Conservation (phyloP, 129 eudicot species). For the Flaveria ramosissima region DNA sequence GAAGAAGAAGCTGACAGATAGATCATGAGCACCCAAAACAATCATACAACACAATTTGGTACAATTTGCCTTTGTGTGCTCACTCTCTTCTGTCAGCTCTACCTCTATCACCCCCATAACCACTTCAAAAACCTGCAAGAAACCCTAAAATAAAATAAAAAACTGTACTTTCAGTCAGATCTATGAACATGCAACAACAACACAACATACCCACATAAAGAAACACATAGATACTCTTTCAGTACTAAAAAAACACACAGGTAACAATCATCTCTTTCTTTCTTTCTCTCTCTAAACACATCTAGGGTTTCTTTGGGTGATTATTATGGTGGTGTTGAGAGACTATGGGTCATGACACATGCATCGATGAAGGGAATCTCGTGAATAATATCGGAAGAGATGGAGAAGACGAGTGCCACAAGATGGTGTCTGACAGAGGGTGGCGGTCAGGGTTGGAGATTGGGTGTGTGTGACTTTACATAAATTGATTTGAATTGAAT, state of each 20-base stretch:
- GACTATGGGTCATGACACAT: background rate
- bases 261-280: background rate
- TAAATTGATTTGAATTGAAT: constrained; percentile 17
- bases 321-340: background rate
- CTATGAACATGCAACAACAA: constrained; percentile 35
- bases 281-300: background rate
- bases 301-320: background rate
- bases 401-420: constrained; percentile 20
- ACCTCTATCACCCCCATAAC: constrained; percentile 22
- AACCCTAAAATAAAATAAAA: constrained; percentile 22
- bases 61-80: constrained; percentile 43
- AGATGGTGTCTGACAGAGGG: constrained; percentile 31
- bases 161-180: constrained; percentile 23
- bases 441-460: constrained; percentile 43
- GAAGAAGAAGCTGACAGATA: constrained; percentile 37
- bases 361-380: constrained; percentile 24
- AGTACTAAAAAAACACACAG: background rate
- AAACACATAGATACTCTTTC: constrained; percentile 1
- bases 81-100: constrained; percentile 44
- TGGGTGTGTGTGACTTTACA: constrained; percentile 21
- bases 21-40: constrained; percentile 41
- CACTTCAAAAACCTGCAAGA: constrained; percentile 11
- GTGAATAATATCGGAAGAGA: background rate
- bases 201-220: constrained; percentile 16
- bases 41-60: constrained; percentile 32